These are phyloP conservation scores for Porphyridium purpureum DNA, from an alignment of 23 red algal species.

Conservation along the genomic window DNA sequence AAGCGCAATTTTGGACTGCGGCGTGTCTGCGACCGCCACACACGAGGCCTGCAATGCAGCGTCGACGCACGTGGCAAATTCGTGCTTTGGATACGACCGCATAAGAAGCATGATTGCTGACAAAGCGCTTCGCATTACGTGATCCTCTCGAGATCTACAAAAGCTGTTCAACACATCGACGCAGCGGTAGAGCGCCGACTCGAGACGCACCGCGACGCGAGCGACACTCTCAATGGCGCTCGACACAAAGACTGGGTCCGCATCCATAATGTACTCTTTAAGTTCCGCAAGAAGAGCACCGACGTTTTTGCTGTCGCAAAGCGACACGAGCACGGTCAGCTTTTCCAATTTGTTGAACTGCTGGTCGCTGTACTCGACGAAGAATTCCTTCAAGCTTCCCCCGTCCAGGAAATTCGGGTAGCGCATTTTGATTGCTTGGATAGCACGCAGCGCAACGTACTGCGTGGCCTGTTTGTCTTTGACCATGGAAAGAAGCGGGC, in stretches of 20 bases:
- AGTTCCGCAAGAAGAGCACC: slow-evolving; percentile 7
- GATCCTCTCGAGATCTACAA: slow-evolving; percentile 32
- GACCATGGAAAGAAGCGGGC: slow-evolving; percentile 73
- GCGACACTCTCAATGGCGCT: slow-evolving; percentile 42
- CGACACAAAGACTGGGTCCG: slow-evolving; percentile 49
- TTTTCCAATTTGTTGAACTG: slow-evolving; percentile 89
- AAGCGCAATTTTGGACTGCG: not conserved
- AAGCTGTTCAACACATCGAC: slow-evolving; percentile 45
- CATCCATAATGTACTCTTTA: slow-evolving; percentile 40
- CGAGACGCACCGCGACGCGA: slow-evolving; percentile 33
- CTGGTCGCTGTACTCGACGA: slow-evolving; percentile 77
- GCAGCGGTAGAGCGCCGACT: slow-evolving; percentile 10
- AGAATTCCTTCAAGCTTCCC: slow-evolving; percentile 54
- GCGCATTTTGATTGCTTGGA: slow-evolving; percentile 17
- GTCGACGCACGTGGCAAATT: not conserved
- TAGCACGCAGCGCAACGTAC: slow-evolving; percentile 72
- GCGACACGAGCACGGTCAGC: slow-evolving; percentile 46
- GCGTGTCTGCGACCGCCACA: not conserved
- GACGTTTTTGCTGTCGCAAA: slow-evolving; percentile 1
- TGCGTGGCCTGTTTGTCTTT: slow-evolving; percentile 35
- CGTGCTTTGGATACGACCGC: not conserved
- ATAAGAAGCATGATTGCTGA: too few relatives aligned
- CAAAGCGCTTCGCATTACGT: slow-evolving; percentile 16
- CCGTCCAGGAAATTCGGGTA: slow-evolving; percentile 16
- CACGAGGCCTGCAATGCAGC: not conserved